Conservation (phyloP, 129 eudicot genomes). For the Arctium lappa region DNA sequence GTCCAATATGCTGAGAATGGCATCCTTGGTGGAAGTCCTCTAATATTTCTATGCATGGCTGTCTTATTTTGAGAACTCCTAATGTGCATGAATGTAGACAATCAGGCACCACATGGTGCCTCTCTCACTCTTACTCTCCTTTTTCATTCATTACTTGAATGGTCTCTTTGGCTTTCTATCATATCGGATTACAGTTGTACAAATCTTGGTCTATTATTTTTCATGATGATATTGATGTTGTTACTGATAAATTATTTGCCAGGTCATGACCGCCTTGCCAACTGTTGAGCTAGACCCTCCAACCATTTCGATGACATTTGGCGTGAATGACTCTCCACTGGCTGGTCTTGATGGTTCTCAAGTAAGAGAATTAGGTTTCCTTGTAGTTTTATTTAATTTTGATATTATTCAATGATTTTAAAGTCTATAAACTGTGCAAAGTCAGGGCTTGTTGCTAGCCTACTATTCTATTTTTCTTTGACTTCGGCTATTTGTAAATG, state of each 20-base stretch:
- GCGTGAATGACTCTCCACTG: slow-evolving; percentile 98
- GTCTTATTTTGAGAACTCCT: too few relatives aligned
- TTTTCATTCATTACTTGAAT: not conserved
- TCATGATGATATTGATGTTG: not conserved
- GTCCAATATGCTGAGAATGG: too few relatives aligned
- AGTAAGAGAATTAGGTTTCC: slow-evolving; percentile 42
- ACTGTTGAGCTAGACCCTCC: slow-evolving; percentile 96
- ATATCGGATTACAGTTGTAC: not conserved
- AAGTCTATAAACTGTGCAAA: not conserved
- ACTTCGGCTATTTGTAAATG: not conserved
- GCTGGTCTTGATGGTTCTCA: slow-evolving; percentile 94
- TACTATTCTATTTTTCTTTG: not conserved
- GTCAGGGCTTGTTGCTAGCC: not conserved
- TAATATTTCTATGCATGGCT: too few relatives aligned
- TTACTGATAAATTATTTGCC: slow-evolving; percentile 5
- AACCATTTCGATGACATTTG: slow-evolving; percentile 96
- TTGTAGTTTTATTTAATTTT: not conserved
- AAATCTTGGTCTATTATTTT: not conserved
- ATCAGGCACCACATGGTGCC: too few relatives aligned
- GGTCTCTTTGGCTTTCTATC: not conserved
- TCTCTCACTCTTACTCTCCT: not conserved
- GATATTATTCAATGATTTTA: not conserved
- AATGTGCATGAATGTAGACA: not conserved
- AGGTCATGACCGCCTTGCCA: slow-evolving; percentile 84
- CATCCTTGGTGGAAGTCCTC: too few relatives aligned